Base-by-base conservation (phyloP, 2,329 filamentous ascomycete species). In the Cadophora gregata region DNA sequence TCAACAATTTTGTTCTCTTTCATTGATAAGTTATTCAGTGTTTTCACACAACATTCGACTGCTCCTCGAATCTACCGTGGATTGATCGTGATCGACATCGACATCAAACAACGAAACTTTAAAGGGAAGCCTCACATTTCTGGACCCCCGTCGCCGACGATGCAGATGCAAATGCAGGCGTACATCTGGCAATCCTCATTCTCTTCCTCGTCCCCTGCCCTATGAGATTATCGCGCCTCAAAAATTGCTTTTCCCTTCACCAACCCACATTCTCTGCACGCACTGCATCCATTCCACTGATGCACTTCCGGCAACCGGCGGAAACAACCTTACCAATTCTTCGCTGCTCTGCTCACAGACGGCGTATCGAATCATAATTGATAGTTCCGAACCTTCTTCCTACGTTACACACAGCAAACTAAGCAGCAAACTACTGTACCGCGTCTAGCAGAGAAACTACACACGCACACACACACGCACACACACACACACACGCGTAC, bases 221-320 rank as follows among this genome's bases (percentile, higher is more conserved):
- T 64, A 69, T 66, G 68, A 67, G 58, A 48, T 60, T 61, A 58
- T 56, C 60, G 60, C 60, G 59, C 67, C 67, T 62, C 60, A 66
- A 64, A n/a, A 45, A 53, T 64, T 67, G 56, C 65, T 69, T 69
- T 62, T 62, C 38, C n/a, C 42, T 38, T 38, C 50, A 36, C 5
- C 53, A 58, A 25, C 5, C 53, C 38, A 25, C 31, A 38, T 58
- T 42, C 53, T 58, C 31, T 58, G 53, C 53, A 58, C 38, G 53
- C 53, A 58, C 38, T 55, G 14, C 51, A 24, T 55, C 42, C n/a
- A 38, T 38, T 58, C 53, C 53, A 27, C 38, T 58, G 31, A 58
- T 25, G n/a, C 31, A 47, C 38, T 16, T 27, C 29, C 51, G 19
- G 51, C 51, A 56, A 31, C 51, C 31, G 16, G 24, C 51, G 27